Evolutionary conservation across 176 grass and related monocot genomes (phyloP).

Genomic region (Dactylis glomerata): DNA sequence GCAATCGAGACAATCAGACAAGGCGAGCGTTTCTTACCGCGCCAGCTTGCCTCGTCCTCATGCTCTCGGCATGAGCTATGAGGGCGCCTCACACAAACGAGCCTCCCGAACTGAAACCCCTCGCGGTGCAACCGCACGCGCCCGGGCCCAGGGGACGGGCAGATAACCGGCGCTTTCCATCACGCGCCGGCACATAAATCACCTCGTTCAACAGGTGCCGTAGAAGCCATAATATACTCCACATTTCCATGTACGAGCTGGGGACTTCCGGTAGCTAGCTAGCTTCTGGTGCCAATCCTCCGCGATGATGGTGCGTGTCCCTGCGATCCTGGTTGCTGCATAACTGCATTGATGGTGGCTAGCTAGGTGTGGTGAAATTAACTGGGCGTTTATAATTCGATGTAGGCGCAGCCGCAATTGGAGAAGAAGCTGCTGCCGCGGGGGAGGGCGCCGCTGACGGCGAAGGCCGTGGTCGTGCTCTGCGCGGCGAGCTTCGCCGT

Average conservation of each 20-base stretch:
- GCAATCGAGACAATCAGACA: background rate
- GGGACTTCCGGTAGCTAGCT: background rate
- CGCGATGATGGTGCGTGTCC: conserved; percentile 38
- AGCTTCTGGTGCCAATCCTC: background rate
- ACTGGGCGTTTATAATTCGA: background rate
- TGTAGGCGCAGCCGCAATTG: conserved; percentile 68
- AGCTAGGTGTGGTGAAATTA: background rate
- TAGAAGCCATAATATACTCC: background rate
- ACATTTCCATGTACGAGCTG: background rate
- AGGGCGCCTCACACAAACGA: conserved; percentile 57
- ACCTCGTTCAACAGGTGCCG: background rate
- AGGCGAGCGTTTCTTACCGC: background rate
- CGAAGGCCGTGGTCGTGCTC: conserved; percentile 45
- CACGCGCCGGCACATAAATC: conserved; percentile 35
- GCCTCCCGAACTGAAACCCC: conserved; percentile 43
- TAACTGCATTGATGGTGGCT: background rate
- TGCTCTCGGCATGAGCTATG: conserved; percentile 44
- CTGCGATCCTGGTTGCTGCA: background rate
- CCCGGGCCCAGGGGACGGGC: background rate
- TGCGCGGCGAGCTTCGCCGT: conserved; percentile 59
- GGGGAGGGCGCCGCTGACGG: conserved; percentile 43
- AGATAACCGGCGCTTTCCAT: conserved; percentile 33
- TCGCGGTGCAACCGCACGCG: conserved; percentile 20
- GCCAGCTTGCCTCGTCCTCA: conserved; percentile 1
- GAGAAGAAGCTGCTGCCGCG: conserved; percentile 53